phyloP scores from a whole-genome alignment of 495 filamentous ascomycete genomes.

The Lineolata rhizophorae region DNA sequence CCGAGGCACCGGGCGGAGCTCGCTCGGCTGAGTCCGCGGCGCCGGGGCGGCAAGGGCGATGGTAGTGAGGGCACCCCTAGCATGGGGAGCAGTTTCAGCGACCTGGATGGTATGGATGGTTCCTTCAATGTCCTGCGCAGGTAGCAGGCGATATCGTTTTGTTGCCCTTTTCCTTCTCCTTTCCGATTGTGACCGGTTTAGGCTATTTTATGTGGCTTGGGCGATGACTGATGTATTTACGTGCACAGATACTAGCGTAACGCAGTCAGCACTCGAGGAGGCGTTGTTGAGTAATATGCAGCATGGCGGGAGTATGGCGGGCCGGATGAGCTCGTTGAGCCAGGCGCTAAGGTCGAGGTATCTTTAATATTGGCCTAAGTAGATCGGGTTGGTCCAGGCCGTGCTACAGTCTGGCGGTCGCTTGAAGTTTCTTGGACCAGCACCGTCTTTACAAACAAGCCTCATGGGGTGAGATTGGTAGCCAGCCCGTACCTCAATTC shows the following conservation, averaged over 20 bases:
- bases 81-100: conserved; percentile 95
- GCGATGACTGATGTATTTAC: conserved; percentile 1
- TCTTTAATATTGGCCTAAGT: conserved; percentile 8
- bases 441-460: too few relatives aligned
- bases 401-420: too few relatives aligned
- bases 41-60: conserved; percentile 29
- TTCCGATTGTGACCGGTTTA: background rate
- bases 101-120: conserved; percentile 56
- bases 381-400: too few relatives aligned
- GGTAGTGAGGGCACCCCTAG: conserved; percentile 76
- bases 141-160: too few relatives aligned
- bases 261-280: conserved; percentile 83
- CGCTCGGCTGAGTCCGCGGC: conserved; percentile 30
- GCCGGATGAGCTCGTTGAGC: conserved; percentile 70
- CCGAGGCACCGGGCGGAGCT: conserved; percentile 35
- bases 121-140: too few relatives aligned
- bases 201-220: conserved; percentile 2
- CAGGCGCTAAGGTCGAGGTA: conserved; percentile 32
- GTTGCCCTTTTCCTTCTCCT: too few relatives aligned
- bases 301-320: conserved; percentile 55
- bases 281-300: conserved; percentile 86
- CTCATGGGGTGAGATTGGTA: too few relatives aligned
- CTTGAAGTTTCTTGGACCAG: too few relatives aligned
- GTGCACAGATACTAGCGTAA: conserved; percentile 81
- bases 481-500: too few relatives aligned